These are phyloP conservation scores for Nannizzia gypsea DNA, from an alignment of 2,329 filamentous ascomycete species.

Conservation along the genomic window DNA sequence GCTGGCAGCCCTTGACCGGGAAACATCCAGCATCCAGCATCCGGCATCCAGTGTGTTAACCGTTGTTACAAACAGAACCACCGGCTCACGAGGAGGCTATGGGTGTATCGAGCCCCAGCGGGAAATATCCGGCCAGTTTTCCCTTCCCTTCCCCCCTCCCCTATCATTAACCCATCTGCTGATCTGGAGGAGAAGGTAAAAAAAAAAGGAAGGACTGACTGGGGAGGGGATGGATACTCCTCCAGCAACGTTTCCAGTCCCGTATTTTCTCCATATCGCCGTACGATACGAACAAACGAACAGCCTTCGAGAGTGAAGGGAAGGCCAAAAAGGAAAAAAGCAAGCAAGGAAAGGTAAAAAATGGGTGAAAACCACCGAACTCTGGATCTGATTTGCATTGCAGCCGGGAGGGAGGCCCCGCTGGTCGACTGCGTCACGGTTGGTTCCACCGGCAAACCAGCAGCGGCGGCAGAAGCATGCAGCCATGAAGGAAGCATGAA, in stretches of 20 bases:
- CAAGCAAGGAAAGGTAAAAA: background rate
- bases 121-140: background rate
- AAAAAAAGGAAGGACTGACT: background rate
- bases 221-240: background rate
- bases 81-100: background rate
- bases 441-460: constrained; percentile 1
- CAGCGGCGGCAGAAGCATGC: background rate
- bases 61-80: background rate
- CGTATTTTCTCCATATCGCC: background rate
- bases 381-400: constrained; percentile 5
- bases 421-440: constrained; percentile 1
- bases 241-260: background rate
- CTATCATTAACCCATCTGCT: background rate
- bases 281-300: background rate
- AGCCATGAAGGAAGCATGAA: background rate
- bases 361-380: background rate
- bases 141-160: background rate
- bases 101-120: background rate
- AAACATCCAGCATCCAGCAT: background rate
- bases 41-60: too few relatives aligned
- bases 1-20: background rate
- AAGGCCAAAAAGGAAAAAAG: background rate
- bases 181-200: background rate
- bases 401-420: constrained; percentile 5
- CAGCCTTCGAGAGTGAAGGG: background rate